Percentiles rank a stretch among this genome's conserved stretches.
phyloP scores from a whole-genome alignment of 352 stramenopile genomes.

The Globisporangium irregulare region DNA sequence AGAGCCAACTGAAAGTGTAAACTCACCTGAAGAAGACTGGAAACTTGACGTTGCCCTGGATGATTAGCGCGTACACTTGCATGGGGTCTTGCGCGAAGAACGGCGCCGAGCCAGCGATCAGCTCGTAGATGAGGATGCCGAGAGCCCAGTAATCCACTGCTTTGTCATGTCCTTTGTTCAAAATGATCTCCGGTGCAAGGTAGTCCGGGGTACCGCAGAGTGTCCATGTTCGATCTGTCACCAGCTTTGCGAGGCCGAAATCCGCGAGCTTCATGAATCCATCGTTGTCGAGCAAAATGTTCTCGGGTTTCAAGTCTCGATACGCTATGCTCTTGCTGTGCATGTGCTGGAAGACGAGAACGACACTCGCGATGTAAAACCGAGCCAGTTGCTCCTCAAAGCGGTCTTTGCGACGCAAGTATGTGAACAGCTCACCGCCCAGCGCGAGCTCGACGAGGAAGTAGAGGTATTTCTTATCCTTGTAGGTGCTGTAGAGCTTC shows the following conservation, averaged over 20 bases:
- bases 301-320: slow-evolving; percentile 89
- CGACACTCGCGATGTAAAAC: slow-evolving; percentile 90
- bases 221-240: slow-evolving; percentile 86
- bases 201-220: slow-evolving; percentile 93
- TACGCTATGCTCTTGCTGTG: slow-evolving; percentile 90
- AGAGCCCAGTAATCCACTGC: slow-evolving; percentile 91
- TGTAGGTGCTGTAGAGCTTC: slow-evolving; percentile 87
- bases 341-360: slow-evolving; percentile 90
- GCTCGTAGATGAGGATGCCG: slow-evolving; percentile 89
- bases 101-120: slow-evolving; percentile 80
- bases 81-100: slow-evolving; percentile 91
- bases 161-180: slow-evolving; percentile 89
- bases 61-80: slow-evolving; percentile 91
- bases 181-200: slow-evolving; percentile 91
- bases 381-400: slow-evolving; percentile 74
- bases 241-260: slow-evolving; percentile 91
- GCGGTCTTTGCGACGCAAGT: slow-evolving; percentile 68
- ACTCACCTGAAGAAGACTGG: slow-evolving; percentile 74
- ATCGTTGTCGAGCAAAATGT: slow-evolving; percentile 81
- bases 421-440: slow-evolving; percentile 92
- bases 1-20: not conserved
- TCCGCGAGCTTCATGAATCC: slow-evolving; percentile 91
- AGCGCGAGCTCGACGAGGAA: slow-evolving; percentile 91
- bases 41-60: slow-evolving; percentile 86
- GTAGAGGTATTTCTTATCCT: slow-evolving; percentile 90